Evolutionary conservation across 768 basidiomycete genomes (phyloP), one percentile per base, ranked within the genome.

Genomic region (Rickenella mellea): DNA sequence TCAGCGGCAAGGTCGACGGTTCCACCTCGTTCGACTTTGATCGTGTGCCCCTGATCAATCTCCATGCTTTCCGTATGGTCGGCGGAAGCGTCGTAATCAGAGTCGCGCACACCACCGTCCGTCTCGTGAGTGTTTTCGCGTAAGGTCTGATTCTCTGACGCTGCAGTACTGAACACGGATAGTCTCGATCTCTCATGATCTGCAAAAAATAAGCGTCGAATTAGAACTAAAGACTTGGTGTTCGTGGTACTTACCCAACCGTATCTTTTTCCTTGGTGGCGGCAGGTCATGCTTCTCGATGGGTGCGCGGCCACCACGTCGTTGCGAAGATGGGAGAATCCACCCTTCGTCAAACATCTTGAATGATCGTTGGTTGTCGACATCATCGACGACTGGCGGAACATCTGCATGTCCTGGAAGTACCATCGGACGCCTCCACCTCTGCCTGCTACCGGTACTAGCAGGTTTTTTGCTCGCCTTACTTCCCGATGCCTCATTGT

Each of bases 291-390:
- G 59, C 28, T 68, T 64, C 20, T 78, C 76, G 8, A 69, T 47
- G 11, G 66, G 54, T 17, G 61, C 57, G 11, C 83, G 65, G 17
- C 78, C 77, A 24, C 78, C 73, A 25, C 90, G 71, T 49, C 76
- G 73, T 40, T 78, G 73, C 26, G 83, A 85, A 2, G 77, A 67
- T 19, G 88, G 85, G 11, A 93, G 62, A 6, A 94, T 87, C 90
- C 89, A 93, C 1, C 91, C 91, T 19, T 69, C 67, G 45, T 96
- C 82, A 62, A 94, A 94, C 62, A 81, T 61, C 54, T 68, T 74
- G 67, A 94, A 96, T 15, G 80, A 81, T 31, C 73, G 73, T 42
- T 75, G 72, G 31, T 73, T 70, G 54, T 83, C 83, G 25, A 93
- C 76, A 30, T 78, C 68, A n/a, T 78, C 71, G 2, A 88, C 80